Conservation (phyloP, 495 filamentous ascomycete species). For the Xylaria longipes region DNA sequence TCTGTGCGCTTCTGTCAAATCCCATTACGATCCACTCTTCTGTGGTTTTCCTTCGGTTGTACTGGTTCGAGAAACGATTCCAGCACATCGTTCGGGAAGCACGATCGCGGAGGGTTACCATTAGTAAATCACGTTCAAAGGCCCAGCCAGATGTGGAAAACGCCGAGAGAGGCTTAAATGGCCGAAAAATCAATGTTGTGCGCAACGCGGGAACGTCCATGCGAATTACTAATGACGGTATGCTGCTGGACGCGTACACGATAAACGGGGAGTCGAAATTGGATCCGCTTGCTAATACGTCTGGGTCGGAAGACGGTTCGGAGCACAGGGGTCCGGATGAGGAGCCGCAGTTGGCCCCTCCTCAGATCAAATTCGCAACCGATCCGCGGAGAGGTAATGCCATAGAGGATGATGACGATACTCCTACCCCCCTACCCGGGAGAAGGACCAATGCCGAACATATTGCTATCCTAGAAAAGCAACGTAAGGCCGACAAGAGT, state of each 20-base stretch:
- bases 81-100: slow-evolving; percentile 68
- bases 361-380: slow-evolving; percentile 68
- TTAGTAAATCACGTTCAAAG: slow-evolving; percentile 60
- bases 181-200: slow-evolving; percentile 76
- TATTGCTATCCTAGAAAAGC: slow-evolving; percentile 85
- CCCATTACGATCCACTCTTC: slow-evolving; percentile 89
- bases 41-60: slow-evolving; percentile 89
- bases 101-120: slow-evolving; percentile 48
- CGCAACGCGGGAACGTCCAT: slow-evolving; percentile 53
- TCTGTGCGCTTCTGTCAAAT: slow-evolving; percentile 75
- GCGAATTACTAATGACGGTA: slow-evolving; percentile 56
- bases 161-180: slow-evolving; percentile 72
- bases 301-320: slow-evolving; percentile 34
- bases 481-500: slow-evolving; percentile 75
- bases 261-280: slow-evolving; percentile 28
- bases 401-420: slow-evolving; percentile 42
- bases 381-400: slow-evolving; percentile 59
- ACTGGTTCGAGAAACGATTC: slow-evolving; percentile 98
- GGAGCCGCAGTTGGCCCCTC: slow-evolving; percentile 21
- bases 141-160: slow-evolving; percentile 60
- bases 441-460: slow-evolving; percentile 72
- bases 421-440: slow-evolving; percentile 53
- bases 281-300: slow-evolving; percentile 36
- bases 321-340: slow-evolving; percentile 25
- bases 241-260: slow-evolving; percentile 44